Base-by-base conservation (phyloP, 2,329 filamentous ascomycete genomes). In the Sphaerostilbella broomeana region DNA sequence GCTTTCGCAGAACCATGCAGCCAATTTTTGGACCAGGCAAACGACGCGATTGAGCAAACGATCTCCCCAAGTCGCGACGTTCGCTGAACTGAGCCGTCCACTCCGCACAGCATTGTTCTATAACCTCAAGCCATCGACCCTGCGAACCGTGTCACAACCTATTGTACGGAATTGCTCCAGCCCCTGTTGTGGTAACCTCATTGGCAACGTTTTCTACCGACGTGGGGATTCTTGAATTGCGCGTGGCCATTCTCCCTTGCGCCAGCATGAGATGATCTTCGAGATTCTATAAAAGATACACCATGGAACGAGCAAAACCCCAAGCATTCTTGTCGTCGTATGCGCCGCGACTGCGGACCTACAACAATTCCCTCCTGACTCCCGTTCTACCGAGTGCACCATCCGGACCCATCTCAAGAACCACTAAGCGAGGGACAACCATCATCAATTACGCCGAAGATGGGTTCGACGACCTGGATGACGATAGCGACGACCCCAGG, bases 381-480 rank as follows among this genome's bases (percentile, higher is more conserved):
- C 89, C 90, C 24, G 80, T 92, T 46, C 76, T 90, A 46, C 85
- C 84, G 40, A 80, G 79, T 46, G 70, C 71, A 42, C 73, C 77
- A n/a, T 62, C 77, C 3, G 81, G 79, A 17, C 77, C 82, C 26
- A 68, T 76, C 44, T 75, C 86, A 52, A 79, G 90, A 58, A 94
- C 86, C n/a, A 97, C 92, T 7, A 97, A 98, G 69, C 84, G 92
- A 63, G 92, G 92, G 42, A 97, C 92, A 2, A 92, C 86, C 22
- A 86, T 90, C 47, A 92, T 97, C 65, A 98, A 95, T 67, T 98
- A 98, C 58, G 90, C 92, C 17, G 92, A 98, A 60, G 90, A 97
- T 60, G 89, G 89, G 32, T 94, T 83, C 56, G 90, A 95, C 50
- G 88, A 90, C 54, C 62, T 77, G 42, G 76, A 79, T 25, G 76